Evolutionary conservation across 768 basidiomycete species (phyloP).

Genomic region (Tricholoma flavovirens): DNA sequence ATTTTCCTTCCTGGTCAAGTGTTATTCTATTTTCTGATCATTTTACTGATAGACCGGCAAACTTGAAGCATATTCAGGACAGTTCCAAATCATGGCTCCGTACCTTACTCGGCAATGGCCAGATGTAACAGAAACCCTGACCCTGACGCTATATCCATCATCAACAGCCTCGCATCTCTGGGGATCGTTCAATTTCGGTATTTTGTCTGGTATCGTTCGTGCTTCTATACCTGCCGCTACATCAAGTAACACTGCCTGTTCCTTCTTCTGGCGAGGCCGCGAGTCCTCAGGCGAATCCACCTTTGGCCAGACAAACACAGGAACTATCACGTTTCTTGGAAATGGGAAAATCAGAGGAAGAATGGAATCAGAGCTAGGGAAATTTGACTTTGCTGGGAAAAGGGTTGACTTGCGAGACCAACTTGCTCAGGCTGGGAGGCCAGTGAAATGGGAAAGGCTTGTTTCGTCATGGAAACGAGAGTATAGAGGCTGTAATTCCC

Average conservation of each 20-base stretch:
- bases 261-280: slow-evolving; percentile 20
- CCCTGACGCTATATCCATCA: slow-evolving; percentile 20
- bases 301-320: slow-evolving; percentile 13
- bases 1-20: no score
- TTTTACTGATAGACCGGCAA: no score
- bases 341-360: slow-evolving; percentile 15
- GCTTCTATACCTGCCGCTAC: slow-evolving; percentile 9
- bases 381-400: slow-evolving; percentile 17
- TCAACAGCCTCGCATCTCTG: slow-evolving; percentile 20
- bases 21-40: neutral
- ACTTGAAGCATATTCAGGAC: neutral
- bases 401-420: neutral
- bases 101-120: slow-evolving; percentile 14
- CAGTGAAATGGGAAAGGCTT: slow-evolving; percentile 6
- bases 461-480: slow-evolving; percentile 17
- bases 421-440: neutral
- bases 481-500: slow-evolving; percentile 16
- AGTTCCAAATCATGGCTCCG: slow-evolving; percentile 16
- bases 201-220: slow-evolving; percentile 19
- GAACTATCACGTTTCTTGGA: slow-evolving; percentile 17
- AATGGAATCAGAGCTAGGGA: slow-evolving; percentile 13
- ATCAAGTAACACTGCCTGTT: slow-evolving; percentile 8
- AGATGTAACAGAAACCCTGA: slow-evolving; percentile 2
- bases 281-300: slow-evolving; percentile 15
- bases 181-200: slow-evolving; percentile 22